A percentile compares a stretch with the other conserved stretches of the same genome.
Evolutionary conservation across 495 filamentous ascomycete genomes (phyloP).

Genomic region (Jackrogersella minutella): DNA sequence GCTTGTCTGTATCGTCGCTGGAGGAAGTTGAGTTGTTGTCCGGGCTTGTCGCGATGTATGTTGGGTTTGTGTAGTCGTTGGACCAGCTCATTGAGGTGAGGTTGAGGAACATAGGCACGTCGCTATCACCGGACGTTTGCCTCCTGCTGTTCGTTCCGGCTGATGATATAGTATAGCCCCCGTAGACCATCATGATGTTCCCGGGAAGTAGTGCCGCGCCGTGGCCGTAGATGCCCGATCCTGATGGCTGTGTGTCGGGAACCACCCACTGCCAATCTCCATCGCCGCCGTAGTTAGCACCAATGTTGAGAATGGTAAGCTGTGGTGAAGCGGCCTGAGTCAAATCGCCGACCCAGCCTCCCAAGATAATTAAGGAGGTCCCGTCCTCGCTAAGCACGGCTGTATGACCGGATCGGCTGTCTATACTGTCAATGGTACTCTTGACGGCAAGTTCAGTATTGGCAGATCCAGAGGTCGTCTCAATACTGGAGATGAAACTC

Average conservation of each 20-base stretch:
- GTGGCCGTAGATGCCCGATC: constrained; percentile 79
- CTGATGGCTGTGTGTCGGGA: constrained; percentile 60
- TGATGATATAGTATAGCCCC: constrained; percentile 75
- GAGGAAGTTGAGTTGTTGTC: constrained; percentile 31
- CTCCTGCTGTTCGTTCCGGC: constrained; percentile 50
- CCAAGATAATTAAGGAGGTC: constrained; percentile 74
- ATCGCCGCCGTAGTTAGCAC: constrained; percentile 70
- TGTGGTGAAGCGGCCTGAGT: constrained; percentile 78
- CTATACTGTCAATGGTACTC: constrained; percentile 54
- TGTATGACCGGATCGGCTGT: constrained; percentile 86
- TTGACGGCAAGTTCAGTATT: constrained; percentile 43
- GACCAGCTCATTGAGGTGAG: constrained; percentile 77
- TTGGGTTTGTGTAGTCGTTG: constrained; percentile 70
- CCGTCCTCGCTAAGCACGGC: constrained; percentile 82
- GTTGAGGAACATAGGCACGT: constrained; percentile 75
- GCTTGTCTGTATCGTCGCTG: constrained; percentile 21
- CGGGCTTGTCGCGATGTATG: constrained; percentile 21
- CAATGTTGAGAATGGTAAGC: constrained; percentile 76
- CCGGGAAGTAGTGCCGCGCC: constrained; percentile 84
- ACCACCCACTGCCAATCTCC: constrained; percentile 79
- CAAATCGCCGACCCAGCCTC: constrained; percentile 90
- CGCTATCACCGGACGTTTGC: constrained; percentile 48
- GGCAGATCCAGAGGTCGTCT: constrained; percentile 55
- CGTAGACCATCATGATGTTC: constrained; percentile 87
- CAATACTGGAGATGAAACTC: constrained; percentile 68